phyloP scores from a whole-genome alignment of 805 yeast species.

The Tetrapisispora namnaoensis region DNA sequence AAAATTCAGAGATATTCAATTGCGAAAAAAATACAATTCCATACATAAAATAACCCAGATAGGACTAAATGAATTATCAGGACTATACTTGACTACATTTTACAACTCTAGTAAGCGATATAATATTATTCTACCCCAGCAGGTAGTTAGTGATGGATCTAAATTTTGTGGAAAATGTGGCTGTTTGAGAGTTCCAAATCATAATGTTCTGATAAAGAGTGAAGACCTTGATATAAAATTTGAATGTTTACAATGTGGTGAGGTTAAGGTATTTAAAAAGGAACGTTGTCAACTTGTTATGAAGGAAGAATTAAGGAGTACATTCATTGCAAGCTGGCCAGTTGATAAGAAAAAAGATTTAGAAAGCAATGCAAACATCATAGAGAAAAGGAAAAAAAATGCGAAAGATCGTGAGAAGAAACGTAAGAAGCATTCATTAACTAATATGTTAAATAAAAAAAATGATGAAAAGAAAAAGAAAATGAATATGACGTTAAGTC shows the following conservation, averaged over 20 bases:
- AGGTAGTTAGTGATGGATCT: slow-evolving; percentile 11
- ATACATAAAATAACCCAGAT: slow-evolving; percentile 19
- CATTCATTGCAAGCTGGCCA: slow-evolving; percentile 24
- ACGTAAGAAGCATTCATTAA: slow-evolving; percentile 37
- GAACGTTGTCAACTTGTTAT: neutral
- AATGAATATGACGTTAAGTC: slow-evolving; percentile 32
- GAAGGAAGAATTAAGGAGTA: neutral
- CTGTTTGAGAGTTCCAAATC: slow-evolving; percentile 23
- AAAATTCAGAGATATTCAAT: slow-evolving; percentile 18
- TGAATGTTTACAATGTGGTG: slow-evolving; percentile 25
- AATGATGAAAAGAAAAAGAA: slow-evolving; percentile 28
- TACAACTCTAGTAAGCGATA: slow-evolving; percentile 23
- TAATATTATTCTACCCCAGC: slow-evolving; percentile 18
- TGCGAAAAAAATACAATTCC: slow-evolving; percentile 22
- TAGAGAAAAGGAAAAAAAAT: slow-evolving; percentile 6
- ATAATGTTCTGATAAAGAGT: slow-evolving; percentile 20
- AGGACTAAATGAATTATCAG: slow-evolving; percentile 17
- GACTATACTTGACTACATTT: slow-evolving; percentile 25
- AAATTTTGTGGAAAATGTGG: slow-evolving; percentile 28
- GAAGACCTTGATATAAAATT: slow-evolving; percentile 13
- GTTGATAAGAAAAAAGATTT: neutral
- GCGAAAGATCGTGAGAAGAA: slow-evolving; percentile 38
- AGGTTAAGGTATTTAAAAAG: slow-evolving; percentile 9
- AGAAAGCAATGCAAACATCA: slow-evolving; percentile 1
- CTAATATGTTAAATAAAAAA: slow-evolving; percentile 36